Evolutionary conservation across 257 asterid genomes (phyloP).

Genomic region (Penstemon davidsonii): DNA sequence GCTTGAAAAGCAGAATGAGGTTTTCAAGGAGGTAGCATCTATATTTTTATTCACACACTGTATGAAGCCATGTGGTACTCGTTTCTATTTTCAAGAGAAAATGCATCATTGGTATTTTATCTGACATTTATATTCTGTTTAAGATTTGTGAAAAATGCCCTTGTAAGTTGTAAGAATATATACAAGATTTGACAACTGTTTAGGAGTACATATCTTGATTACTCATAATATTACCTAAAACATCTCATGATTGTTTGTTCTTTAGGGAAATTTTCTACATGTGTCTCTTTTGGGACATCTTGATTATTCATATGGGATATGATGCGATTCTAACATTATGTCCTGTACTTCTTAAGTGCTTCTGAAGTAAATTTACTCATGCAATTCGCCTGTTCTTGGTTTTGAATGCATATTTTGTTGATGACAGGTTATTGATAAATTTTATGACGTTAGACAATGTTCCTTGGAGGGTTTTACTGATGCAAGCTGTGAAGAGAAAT

Average conservation of each 20-base stretch:
- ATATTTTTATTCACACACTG: constrained; percentile 13
- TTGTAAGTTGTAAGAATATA: constrained; percentile 1
- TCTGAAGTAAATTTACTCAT: not conserved
- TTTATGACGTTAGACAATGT: constrained; percentile 68
- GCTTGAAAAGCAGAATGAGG: constrained; percentile 47
- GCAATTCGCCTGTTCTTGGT: constrained; percentile 17
- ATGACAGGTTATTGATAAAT: constrained; percentile 77
- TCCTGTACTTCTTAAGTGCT: constrained; percentile 17
- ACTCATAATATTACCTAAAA: not conserved
- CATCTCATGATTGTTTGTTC: not conserved
- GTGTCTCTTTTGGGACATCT: constrained; percentile 9
- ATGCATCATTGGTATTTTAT: constrained; percentile 6
- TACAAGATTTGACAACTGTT: not conserved
- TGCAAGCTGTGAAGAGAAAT: constrained; percentile 73
- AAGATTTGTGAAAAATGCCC: not conserved
- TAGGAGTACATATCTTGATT: not conserved
- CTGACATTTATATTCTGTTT: not conserved
- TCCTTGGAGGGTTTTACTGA: constrained; percentile 43
- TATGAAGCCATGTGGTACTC: constrained; percentile 15
- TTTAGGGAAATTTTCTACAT: constrained; percentile 10
- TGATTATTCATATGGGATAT: constrained; percentile 6
- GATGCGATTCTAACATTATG: constrained; percentile 17
- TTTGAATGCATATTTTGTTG: constrained; percentile 25
- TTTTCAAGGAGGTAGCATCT: constrained; percentile 65
- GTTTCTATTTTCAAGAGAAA: not conserved